These are phyloP conservation scores for Diaporthe nobilis DNA, from an alignment of 2,329 filamentous ascomycete genomes.

Conservation along the genomic window DNA sequence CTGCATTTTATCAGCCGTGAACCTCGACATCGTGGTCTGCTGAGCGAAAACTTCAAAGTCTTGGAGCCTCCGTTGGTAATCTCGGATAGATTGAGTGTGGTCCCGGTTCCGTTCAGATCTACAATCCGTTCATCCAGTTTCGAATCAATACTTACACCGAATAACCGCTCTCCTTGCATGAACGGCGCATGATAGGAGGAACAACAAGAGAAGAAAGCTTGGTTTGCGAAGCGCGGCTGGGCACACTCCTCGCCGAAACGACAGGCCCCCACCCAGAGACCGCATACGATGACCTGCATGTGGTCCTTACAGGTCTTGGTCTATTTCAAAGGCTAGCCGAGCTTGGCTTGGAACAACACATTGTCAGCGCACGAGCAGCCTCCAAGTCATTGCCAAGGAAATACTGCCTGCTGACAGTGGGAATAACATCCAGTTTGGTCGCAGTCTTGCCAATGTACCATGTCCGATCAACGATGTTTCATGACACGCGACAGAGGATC, in stretches of 20 bases:
- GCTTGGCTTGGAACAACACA: background rate
- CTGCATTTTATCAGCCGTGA: background rate
- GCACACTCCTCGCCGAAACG: conserved; percentile 6
- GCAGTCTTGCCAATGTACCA: no score
- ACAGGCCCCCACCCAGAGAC: background rate
- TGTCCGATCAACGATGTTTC: background rate
- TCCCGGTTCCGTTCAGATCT: background rate
- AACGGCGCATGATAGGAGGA: background rate
- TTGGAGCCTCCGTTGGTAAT: conserved; percentile 25
- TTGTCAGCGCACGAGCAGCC: background rate
- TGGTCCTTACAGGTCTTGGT: background rate
- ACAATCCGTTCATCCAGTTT: background rate
- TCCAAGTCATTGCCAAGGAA: background rate
- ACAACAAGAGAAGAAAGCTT: background rate
- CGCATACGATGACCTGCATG: background rate
- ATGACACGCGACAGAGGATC: background rate
- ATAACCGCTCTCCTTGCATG: background rate
- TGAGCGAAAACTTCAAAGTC: background rate
- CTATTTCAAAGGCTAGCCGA: background rate
- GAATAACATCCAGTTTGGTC: background rate
- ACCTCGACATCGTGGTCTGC: background rate
- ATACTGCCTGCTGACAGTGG: background rate
- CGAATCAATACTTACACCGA: background rate
- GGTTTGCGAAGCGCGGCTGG: conserved; percentile 2
- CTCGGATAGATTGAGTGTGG: conserved; percentile 27